phyloP scores from a whole-genome alignment of 2,329 filamentous ascomycete genomes.

The Reticulascus tulasneorum region DNA sequence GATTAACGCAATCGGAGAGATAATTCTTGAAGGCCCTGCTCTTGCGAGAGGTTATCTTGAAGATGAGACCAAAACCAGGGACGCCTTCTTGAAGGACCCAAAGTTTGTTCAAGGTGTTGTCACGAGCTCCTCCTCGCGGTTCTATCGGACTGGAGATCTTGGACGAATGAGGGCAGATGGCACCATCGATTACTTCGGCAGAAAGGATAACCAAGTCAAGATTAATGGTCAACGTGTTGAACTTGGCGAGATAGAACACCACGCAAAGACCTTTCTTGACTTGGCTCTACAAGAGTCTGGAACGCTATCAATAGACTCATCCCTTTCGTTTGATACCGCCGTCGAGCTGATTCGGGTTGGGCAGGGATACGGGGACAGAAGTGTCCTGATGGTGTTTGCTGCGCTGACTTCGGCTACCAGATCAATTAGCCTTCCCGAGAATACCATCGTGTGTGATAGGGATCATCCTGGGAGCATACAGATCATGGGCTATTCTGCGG shows the following conservation, averaged over 20 bases:
- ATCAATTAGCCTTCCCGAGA: no score
- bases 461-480: no score
- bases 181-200: conserved; percentile 8
- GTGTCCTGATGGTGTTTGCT: conserved; percentile 1
- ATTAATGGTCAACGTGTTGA: conserved; percentile 16
- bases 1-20: conserved; percentile 19
- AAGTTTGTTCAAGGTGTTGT: conserved; percentile 4
- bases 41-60: conserved; percentile 16
- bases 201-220: conserved; percentile 16
- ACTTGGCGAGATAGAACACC: conserved; percentile 16
- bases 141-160: conserved; percentile 9
- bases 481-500: no score
- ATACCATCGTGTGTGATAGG: no score
- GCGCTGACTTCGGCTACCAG: not conserved
- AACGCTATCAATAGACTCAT: not conserved
- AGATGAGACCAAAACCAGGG: not conserved
- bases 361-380: not conserved
- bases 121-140: conserved; percentile 1
- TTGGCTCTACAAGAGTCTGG: no score
- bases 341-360: conserved; percentile 2
- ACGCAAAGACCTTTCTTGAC: not conserved
- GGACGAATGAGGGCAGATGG: conserved; percentile 10
- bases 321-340: conserved; percentile 1
- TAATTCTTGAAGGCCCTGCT: conserved; percentile 22
- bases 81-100: conserved; percentile 5